A percentile compares a stretch with the other conserved stretches of the same genome.
Evolutionary conservation across 2,329 filamentous ascomycete genomes (phyloP).

Genomic region (Pseudocercospora crystallina): DNA sequence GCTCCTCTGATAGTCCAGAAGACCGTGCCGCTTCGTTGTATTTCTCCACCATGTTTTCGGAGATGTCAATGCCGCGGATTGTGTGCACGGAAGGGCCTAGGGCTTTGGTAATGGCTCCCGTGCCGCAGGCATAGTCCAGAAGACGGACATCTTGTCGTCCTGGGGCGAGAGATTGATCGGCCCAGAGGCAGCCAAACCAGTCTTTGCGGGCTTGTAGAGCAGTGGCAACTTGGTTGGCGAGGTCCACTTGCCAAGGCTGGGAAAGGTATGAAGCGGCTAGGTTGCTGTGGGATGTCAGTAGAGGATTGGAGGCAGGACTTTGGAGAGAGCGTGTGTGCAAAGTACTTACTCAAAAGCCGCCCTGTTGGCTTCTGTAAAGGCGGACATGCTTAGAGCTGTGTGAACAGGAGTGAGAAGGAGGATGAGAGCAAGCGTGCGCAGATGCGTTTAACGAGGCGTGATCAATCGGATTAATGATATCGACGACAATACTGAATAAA

Average conservation of each 20-base stretch:
- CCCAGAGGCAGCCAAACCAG: constrained; percentile 34
- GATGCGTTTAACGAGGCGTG: no score
- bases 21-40: constrained; percentile 32
- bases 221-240: constrained; percentile 31
- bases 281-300: constrained; percentile 24
- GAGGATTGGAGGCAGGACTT: neutral
- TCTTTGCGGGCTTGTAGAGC: constrained; percentile 28
- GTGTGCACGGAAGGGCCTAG: constrained; percentile 30
- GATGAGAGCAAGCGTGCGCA: no score
- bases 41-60: constrained; percentile 32
- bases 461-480: no score
- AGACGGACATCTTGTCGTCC: constrained; percentile 24
- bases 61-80: constrained; percentile 35
- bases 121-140: constrained; percentile 38
- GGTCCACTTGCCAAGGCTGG: constrained; percentile 34
- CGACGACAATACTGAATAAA: no score
- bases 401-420: no score
- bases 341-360: constrained; percentile 34
- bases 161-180: neutral
- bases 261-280: constrained; percentile 34
- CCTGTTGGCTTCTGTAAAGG: constrained; percentile 36
- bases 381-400: constrained; percentile 27
- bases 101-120: constrained; percentile 35
- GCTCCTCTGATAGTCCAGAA: constrained; percentile 25
- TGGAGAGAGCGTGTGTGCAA: neutral